Percentiles rank a stretch among this genome's conserved stretches.
phyloP scores from a whole-genome alignment of 2,329 filamentous ascomycete genomes.

The Alternaria novae-zelandiae region DNA sequence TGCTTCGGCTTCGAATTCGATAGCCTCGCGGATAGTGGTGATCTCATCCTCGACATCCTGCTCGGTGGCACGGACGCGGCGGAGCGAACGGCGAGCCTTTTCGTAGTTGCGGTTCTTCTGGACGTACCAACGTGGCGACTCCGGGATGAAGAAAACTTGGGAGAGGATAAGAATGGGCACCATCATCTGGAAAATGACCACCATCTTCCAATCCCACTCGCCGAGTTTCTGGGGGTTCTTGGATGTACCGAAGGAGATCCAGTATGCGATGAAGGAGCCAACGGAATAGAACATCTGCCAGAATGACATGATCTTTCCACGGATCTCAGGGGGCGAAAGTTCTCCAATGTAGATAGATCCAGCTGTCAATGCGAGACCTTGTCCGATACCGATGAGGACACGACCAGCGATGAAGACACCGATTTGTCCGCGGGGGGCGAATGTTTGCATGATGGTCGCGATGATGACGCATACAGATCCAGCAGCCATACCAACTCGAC shows the following conservation, averaged over 20 bases:
- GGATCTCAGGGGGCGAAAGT: conserved; percentile 67
- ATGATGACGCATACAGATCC: conserved; percentile 71
- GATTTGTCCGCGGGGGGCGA: conserved; percentile 63
- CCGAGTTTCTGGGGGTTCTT: conserved; percentile 63
- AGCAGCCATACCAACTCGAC: conserved; percentile 68
- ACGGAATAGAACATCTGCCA: conserved; percentile 73
- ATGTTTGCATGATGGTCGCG: conserved; percentile 73
- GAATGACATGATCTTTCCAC: conserved; percentile 72
- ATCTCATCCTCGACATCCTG: conserved; percentile 72
- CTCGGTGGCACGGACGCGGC: conserved; percentile 67
- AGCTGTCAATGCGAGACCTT: conserved; percentile 71
- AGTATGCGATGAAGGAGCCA: conserved; percentile 67
- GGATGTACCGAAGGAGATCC: conserved; percentile 69
- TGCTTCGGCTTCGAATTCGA: conserved; percentile 75
- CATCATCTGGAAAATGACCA: conserved; percentile 76
- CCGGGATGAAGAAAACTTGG: conserved; percentile 67
- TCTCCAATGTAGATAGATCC: conserved; percentile 76
- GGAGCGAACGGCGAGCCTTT: conserved; percentile 64
- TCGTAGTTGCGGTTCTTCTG: conserved; percentile 66
- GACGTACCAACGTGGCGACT: conserved; percentile 72
- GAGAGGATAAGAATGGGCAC: conserved; percentile 67
- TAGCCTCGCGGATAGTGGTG: conserved; percentile 68
- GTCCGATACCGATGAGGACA: conserved; percentile 72
- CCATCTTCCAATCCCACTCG: conserved; percentile 76
- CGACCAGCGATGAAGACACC: conserved; percentile 72